These are phyloP conservation scores for Adansonia digitata DNA, from an alignment of 345 rosid genomes.

Conservation along the genomic window DNA sequence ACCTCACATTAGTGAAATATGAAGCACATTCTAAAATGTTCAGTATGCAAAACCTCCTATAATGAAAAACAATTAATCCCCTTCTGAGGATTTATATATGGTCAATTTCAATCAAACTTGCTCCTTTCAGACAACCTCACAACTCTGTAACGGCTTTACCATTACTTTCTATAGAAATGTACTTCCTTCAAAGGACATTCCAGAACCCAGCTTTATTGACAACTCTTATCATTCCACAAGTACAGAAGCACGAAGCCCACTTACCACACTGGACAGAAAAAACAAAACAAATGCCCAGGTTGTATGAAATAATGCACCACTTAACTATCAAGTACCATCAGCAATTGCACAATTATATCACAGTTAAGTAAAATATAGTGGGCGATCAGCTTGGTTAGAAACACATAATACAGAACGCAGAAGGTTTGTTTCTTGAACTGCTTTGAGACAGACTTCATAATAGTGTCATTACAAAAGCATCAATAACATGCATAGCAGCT, in stretches of 20 bases:
- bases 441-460: constrained; percentile 1
- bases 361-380: neutral
- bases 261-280: no score
- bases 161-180: neutral
- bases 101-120: neutral
- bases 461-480: neutral
- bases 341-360: neutral
- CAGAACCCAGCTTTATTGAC: neutral
- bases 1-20: neutral
- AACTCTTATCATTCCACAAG: neutral
- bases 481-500: neutral
- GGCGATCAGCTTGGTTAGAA: neutral
- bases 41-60: neutral
- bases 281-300: neutral
- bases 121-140: neutral
- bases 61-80: neutral
- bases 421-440: neutral
- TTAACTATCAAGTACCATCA: neutral
- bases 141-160: neutral
- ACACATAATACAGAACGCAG: neutral
- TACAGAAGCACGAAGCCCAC: neutral
- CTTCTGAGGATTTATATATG: neutral
- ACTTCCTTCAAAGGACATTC: neutral
- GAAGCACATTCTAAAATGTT: neutral
- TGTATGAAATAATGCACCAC: neutral